Evolutionary conservation across 2,329 filamentous ascomycete genomes (phyloP), one percentile per base, ranked within the genome.

Genomic region (Ceratocystis colombiana): DNA sequence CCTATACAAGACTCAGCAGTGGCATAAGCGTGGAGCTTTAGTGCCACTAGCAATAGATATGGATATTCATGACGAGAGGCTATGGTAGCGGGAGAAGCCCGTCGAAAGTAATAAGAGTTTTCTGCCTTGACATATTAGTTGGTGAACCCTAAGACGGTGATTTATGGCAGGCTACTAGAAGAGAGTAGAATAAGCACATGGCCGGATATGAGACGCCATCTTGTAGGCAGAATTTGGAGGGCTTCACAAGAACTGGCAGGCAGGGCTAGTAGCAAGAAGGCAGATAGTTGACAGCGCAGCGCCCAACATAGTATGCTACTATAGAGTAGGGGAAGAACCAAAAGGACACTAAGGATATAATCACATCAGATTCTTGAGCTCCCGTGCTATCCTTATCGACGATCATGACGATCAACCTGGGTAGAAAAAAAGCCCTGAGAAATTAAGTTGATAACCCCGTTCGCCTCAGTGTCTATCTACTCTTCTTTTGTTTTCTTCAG

Each of bases 391-490:
- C 28, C 55, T 59, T 59, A 59, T 59, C 2, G 55, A n/a, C 55
- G 55, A 59, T 59, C 55, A 37, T 37, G 55, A 37, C 55, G 55
- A 59, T 59, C 28, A 59, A 30, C 28, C n/a, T 37, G 55, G n/a
- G 55, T 53, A 25, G 5, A 10, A 10, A 30, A 30, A 5, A 59
- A 37, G 3, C 28, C 55, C 17, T 6, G 8, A 37, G 17, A 59
- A 59, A 59, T 8, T 33, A n/a, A 37, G 28, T 37, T 37, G 28
- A 10, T 53, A 10, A 3, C 48, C 48, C 37, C 15, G 5, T 53
- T 53, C 7, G 37, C 22, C 48, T 28, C 20, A 53, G 5, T 6
- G 20, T 7, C 48, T 28, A 25, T 15, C 48, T 53, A 15, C 48
- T 53, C 25, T 53, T 53, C 25, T 10, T 53, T 53, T 53, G 15